Base-by-base conservation (phyloP, 192 early-diverging fungal genomes). In the Obelidium mucronatum region DNA sequence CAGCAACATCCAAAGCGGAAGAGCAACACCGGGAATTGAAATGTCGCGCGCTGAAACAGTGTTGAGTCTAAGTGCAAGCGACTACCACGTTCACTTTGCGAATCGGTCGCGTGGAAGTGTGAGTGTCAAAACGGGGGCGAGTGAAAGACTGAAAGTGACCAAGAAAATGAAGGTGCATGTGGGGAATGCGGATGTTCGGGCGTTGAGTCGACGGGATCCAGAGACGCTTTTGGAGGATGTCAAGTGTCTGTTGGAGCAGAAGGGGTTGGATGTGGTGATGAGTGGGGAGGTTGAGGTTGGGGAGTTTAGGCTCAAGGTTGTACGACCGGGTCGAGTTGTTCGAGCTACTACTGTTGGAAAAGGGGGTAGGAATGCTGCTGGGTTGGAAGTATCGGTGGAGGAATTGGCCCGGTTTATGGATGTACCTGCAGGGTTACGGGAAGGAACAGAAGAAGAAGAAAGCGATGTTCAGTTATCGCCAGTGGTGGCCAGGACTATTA, bases 261-360 rank as follows among this genome's bases (percentile, higher is more conserved):
- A 44, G 6, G 67, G 67, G 17, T 69, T 69, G 28, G 58, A 60
- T 6, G 26, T 30, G 44, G 22, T 69, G 1, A 24, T 26, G 19
- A 52, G 28, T 33, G 36, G 35, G 42, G n/a, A 36, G 48, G 63
- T 34, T 24, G 67, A 69, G 11, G 31, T 26, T 5, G 52, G 52
- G 13, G 67, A 69, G 44, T 69, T 31, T 54, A 40, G 67, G 13
- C 19, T 69, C 42, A 69, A 69, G 52, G 48, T 69, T 35, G 67
- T 69, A 24, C 24, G 34, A 34, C 40, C 40, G 1, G 67, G 67
- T 17, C 5, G 8, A 22, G 22, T 69, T 6, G 39, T 34, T 11
- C 11, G 30, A 40, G 67, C 30, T 13, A 19, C 37, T 65, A 17
- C 34, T 5, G 36, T 13, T 5, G n/a, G 44, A 2, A 52, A 40